These are phyloP conservation scores for Symbiodinium pilosum DNA, from an alignment of 73 alveolate species.

Conservation along the genomic window DNA sequence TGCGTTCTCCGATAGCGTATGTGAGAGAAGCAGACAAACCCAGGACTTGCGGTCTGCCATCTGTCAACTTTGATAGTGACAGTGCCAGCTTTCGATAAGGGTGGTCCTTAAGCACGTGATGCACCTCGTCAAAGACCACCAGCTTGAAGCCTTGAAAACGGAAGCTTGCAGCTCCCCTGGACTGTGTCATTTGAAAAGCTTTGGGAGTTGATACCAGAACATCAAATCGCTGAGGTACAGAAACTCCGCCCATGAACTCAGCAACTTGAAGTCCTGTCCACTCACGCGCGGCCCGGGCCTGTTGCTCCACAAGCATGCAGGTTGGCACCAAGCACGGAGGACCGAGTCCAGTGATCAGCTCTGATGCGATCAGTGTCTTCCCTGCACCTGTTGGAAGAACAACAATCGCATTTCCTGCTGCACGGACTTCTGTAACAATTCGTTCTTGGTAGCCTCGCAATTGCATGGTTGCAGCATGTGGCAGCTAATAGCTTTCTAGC, in stretches of 20 bases:
- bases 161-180: background rate
- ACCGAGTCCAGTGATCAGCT: background rate
- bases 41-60: background rate
- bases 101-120: constrained; percentile 61
- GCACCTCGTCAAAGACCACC: constrained; percentile 79
- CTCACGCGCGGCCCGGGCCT: constrained; percentile 22
- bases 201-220: constrained; percentile 38
- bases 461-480: constrained; percentile 4
- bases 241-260: constrained; percentile 6
- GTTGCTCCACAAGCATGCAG: constrained; percentile 58
- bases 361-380: constrained; percentile 46
- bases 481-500: too few relatives aligned
- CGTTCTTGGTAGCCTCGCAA: constrained; percentile 33
- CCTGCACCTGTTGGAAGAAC: constrained; percentile 86
- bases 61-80: background rate
- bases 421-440: background rate
- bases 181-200: constrained; percentile 31
- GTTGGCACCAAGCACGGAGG: constrained; percentile 37
- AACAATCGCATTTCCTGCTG: constrained; percentile 16
- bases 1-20: constrained; percentile 34
- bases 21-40: constrained; percentile 82
- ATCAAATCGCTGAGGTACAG: constrained; percentile 28
- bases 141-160: background rate
- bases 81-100: constrained; percentile 56
- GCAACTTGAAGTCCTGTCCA: constrained; percentile 13